A percentile compares a stretch with the other conserved stretches of the same genome.
phyloP scores from a whole-genome alignment of 345 rosid species.

The Kandelia obovata region DNA sequence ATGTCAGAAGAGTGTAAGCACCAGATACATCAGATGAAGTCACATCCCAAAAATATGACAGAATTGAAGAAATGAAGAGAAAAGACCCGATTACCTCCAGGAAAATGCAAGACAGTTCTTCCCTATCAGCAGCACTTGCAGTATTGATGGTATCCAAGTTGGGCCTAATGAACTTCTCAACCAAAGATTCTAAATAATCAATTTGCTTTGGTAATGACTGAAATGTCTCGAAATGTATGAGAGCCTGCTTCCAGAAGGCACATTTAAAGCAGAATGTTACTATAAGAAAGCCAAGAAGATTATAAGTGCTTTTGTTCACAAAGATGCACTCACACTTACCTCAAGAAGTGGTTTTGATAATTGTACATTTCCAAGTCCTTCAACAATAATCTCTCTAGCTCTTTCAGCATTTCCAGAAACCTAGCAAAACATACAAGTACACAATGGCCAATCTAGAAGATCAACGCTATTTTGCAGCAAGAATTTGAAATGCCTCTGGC shows the following conservation, averaged over 20 bases:
- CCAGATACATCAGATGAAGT: neutral
- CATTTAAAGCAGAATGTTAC: too few relatives aligned
- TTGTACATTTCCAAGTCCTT: slow-evolving; percentile 75
- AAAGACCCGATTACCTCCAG: slow-evolving; percentile 54
- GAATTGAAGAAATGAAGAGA: neutral
- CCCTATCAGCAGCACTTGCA: slow-evolving; percentile 66
- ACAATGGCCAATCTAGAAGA: neutral
- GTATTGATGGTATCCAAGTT: slow-evolving; percentile 44
- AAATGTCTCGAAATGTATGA: slow-evolving; percentile 71
- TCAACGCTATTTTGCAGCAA: neutral
- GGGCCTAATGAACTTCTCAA: slow-evolving; percentile 62
- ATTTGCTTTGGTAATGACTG: slow-evolving; percentile 62
- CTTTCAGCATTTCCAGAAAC: slow-evolving; percentile 65
- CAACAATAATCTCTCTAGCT: slow-evolving; percentile 63
- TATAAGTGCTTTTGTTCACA: neutral
- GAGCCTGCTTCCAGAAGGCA: slow-evolving; percentile 38
- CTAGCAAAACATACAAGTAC: slow-evolving; percentile 31
- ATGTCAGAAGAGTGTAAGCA: too few relatives aligned
- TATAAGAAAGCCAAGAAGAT: neutral
- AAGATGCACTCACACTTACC: slow-evolving; percentile 27
- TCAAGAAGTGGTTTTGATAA: slow-evolving; percentile 75
- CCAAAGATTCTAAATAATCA: slow-evolving; percentile 63
- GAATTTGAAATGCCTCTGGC: neutral
- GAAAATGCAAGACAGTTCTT: slow-evolving; percentile 80
- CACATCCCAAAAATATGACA: neutral